phyloP scores from a whole-genome alignment of 2,329 filamentous ascomycete species.

The Emericellopsis atlantica region DNA sequence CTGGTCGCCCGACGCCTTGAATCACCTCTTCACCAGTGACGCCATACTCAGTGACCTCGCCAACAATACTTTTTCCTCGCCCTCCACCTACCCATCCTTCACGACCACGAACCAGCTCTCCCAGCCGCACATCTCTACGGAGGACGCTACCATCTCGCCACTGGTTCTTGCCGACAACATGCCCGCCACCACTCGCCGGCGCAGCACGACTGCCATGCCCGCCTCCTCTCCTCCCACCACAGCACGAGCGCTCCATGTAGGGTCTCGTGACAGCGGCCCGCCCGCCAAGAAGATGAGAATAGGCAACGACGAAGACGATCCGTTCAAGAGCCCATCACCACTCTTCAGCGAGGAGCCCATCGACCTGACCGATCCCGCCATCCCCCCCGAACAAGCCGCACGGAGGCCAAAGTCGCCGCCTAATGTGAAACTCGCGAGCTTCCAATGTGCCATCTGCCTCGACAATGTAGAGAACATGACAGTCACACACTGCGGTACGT shows the following conservation, averaged over 20 bases:
- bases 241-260: background rate
- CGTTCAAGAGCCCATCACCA: constrained; percentile 1
- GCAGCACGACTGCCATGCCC: background rate
- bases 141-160: background rate
- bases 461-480: constrained; percentile 45
- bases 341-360: background rate
- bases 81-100: constrained; percentile 20
- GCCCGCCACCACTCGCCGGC: constrained; percentile 2
- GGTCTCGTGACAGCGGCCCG: background rate
- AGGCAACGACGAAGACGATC: constrained; percentile 3
- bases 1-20: constrained; percentile 1
- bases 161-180: background rate
- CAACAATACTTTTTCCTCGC: constrained; percentile 19
- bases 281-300: background rate
- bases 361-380: constrained; percentile 4
- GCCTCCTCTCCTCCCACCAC: background rate
- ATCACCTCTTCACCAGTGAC: constrained; percentile 5
- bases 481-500: constrained; percentile 55
- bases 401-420: constrained; percentile 15
- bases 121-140: background rate
- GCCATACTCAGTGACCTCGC: constrained; percentile 13
- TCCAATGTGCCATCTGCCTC: constrained; percentile 59
- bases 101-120: background rate
- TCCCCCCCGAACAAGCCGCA: constrained; percentile 17
- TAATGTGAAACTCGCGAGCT: constrained; percentile 34